A percentile compares a stretch with the other conserved stretches of the same genome.
phyloP scores from a whole-genome alignment of 1,139 yeast species.

The Casaregolazyma lundiana region DNA sequence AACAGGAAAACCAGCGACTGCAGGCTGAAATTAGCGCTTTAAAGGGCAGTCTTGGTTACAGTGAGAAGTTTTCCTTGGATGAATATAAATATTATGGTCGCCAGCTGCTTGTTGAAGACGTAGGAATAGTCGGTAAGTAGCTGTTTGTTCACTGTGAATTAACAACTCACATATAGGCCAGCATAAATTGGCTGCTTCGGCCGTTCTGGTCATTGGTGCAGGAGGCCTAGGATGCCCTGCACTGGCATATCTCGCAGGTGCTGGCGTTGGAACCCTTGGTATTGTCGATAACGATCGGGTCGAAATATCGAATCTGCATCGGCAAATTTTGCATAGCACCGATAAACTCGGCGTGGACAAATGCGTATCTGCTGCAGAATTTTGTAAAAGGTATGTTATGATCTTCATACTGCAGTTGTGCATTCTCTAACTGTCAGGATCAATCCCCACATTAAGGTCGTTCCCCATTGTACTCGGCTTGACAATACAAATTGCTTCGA shows the following conservation, averaged over 20 bases:
- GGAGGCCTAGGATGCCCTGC: constrained; percentile 98
- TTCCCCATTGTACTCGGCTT: constrained; percentile 50
- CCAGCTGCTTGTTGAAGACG: constrained; percentile 85
- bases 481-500: constrained; percentile 56
- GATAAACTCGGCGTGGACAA: constrained; percentile 63
- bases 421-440: constrained; percentile 26
- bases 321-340: constrained; percentile 79
- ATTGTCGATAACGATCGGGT: constrained; percentile 85
- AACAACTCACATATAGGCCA: constrained; percentile 42
- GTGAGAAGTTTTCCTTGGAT: constrained; percentile 36
- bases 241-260: constrained; percentile 73
- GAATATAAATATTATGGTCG: constrained; percentile 88
- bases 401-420: neutral
- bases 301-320: constrained; percentile 77
- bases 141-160: neutral
- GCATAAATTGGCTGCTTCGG: constrained; percentile 48
- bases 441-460: constrained; percentile 63
- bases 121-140: constrained; percentile 47
- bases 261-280: constrained; percentile 71
- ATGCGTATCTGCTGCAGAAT: constrained; percentile 68
- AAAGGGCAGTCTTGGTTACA: constrained; percentile 6
- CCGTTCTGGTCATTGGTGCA: constrained; percentile 81
- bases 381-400: constrained; percentile 35
- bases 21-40: constrained; percentile 13
- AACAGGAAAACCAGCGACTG: constrained; percentile 13